Base-by-base conservation (phyloP, 2,329 filamentous ascomycete species). In the Neonectria sp. region DNA sequence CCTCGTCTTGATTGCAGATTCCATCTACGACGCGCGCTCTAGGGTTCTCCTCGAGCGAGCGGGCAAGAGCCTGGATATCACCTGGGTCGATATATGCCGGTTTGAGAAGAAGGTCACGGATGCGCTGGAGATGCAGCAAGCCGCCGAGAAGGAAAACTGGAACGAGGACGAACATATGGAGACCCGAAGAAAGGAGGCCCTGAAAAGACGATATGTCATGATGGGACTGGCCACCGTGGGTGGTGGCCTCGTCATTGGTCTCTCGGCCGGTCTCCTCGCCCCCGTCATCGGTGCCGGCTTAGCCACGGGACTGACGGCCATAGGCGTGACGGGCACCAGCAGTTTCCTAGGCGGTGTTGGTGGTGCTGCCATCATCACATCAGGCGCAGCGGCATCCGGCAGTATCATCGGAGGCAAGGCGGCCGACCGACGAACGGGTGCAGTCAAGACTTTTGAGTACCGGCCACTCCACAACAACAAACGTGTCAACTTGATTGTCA, bases 61-160 rank as follows among this genome's bases (percentile, higher is more conserved):
- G 1, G 96, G 92, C 40, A 87, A 89, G 59, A 92, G 92, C 68
- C 88, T 99, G 73, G 90, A 93, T 48, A 91, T 99, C 8, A 88
- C 92, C 13, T 97, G 94, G 94, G 85, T 97, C 60, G 96, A 99
- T 72, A 97, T 98, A 65, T 97, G 95, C 81, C 91, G 94, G 45
- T 99, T 99, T 76, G 96, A 99, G 82, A 98, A 98, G 83, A 92
- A 95, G 60, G 94, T 99, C 6, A 98, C 96, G 8, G 96, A 99
- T 81, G 95, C 96, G 1, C 85, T 99, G 25, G 96, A 99, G 81
- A 98, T 99, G 94, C 95, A 98, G 81, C 95, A 98, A 80, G 91
- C 93, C 53, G 94, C 94, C 6, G 93, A 95, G 70, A 97, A 95
- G 76, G 96, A 99, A 82, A 97, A 95, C 70, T 99, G 96, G 96